Percentiles rank a stretch among this genome's conserved stretches.
Conservation (phyloP, 2,329 filamentous ascomycete species). For the Epichloe hybrida region DNA sequence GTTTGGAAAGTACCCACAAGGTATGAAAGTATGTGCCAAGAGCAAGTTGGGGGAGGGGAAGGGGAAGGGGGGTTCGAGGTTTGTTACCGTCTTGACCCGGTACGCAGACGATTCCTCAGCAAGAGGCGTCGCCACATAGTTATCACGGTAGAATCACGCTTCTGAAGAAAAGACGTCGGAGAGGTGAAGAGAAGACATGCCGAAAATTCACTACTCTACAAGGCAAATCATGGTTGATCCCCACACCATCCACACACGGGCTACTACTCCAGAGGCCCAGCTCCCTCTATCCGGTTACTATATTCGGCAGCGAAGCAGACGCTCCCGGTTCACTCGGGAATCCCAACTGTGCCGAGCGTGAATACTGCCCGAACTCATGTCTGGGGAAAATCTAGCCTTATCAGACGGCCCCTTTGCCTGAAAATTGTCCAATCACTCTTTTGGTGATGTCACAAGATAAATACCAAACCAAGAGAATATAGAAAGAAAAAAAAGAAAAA, state of each 20-base stretch:
- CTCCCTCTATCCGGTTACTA: background rate
- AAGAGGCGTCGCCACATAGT: no score
- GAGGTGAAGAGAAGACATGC: background rate
- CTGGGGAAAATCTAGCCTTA: background rate
- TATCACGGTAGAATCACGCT: no score
- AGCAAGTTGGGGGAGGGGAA: no score
- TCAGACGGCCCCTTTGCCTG: background rate
- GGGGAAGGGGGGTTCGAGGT: no score
- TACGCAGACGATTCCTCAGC: no score
- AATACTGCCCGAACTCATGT: background rate
- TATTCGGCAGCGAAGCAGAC: background rate
- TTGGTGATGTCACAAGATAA: background rate
- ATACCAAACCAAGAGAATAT: background rate
- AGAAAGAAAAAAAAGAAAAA: background rate
- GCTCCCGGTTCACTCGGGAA: background rate
- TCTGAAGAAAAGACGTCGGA: no score
- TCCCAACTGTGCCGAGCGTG: background rate
- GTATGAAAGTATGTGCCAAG: no score
- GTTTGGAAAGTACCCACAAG: no score
- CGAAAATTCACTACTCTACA: constrained; percentile 5
- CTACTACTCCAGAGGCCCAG: background rate
- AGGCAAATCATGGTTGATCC: constrained; percentile 1
- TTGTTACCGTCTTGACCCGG: no score
- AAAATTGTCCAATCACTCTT: background rate
- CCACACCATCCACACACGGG: background rate